These are phyloP conservation scores for Chlorella sp. DNA, from an alignment of 139 green algal genomes.

Conservation along the genomic window DNA sequence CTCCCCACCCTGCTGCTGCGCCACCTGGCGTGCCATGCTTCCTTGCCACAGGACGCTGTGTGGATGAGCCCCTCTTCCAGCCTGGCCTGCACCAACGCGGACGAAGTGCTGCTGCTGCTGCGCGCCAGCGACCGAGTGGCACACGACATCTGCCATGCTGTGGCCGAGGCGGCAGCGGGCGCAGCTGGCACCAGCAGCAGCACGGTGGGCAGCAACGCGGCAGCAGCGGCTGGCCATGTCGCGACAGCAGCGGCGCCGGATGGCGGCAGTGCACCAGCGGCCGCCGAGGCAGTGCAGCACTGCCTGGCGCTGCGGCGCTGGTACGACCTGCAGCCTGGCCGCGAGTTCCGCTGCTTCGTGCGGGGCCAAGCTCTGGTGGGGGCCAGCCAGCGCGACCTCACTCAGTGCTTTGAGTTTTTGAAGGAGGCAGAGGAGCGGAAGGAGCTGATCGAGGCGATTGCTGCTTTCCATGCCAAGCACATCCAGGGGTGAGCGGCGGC, in stretches of 20 bases:
- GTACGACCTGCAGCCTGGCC: slow-evolving; percentile 78
- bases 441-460: slow-evolving; percentile 47
- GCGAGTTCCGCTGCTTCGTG: slow-evolving; percentile 97
- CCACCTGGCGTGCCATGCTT: background rate
- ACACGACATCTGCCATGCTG: slow-evolving; percentile 80
- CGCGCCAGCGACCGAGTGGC: slow-evolving; percentile 89
- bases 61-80: slow-evolving; percentile 79
- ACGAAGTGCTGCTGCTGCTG: slow-evolving; percentile 91
- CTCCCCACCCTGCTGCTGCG: background rate
- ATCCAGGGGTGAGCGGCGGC: slow-evolving; percentile 26
- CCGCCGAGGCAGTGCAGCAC: slow-evolving; percentile 17
- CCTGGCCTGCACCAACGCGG: slow-evolving; percentile 68
- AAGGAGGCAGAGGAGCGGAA: background rate
- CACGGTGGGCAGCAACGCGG: background rate
- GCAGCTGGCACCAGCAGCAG: no score
- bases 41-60: slow-evolving; percentile 70
- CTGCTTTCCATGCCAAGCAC: slow-evolving; percentile 54
- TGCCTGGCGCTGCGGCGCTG: slow-evolving; percentile 83
- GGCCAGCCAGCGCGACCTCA: slow-evolving; percentile 85
- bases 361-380: slow-evolving; percentile 56
- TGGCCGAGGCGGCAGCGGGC: background rate
- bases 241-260: background rate
- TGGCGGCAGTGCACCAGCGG: slow-evolving; percentile 5
- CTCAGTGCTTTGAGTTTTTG: slow-evolving; percentile 70
- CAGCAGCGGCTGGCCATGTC: slow-evolving; percentile 9